Base-by-base conservation (phyloP, 2,329 filamentous ascomycete genomes). In the Hypoxylon sp. region DNA sequence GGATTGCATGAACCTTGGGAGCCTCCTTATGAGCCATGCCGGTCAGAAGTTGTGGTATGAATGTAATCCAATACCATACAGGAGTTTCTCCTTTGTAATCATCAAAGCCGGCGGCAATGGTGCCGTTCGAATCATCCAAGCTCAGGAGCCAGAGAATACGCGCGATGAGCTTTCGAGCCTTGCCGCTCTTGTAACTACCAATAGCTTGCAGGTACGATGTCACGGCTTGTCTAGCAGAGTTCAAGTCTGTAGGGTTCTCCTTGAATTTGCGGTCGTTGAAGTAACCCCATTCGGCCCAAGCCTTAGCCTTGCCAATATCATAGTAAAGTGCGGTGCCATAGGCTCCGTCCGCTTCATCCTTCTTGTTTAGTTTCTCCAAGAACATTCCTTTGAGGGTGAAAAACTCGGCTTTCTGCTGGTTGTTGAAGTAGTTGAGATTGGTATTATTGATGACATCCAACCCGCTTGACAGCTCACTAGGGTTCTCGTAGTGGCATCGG, bases 371-470 rank as follows among this genome's bases (percentile, higher is more conserved):
- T 80, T 97, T 98, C 78, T 97, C 96, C 48, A 98, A 84, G 85
- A 99, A 99, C 96, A 99, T 99, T 68, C 96, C 96, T 86, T 99
- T 99, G 59, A 99, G 87, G 0, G 96, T 99, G 84, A 98, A 99
- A 82, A 99, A 99, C 79, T 99, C 96, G 7, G 96, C 96, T 82
- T 99, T 99, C 79, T 99, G 96, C 76, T 94, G 92, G 2, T 92
- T 88, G 68, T 94, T 97, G 80, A 99, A 99, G 83, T 99, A 99
- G 80, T 97, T 98, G 63, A 99, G 88, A 75, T 99, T 99, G 37
- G 96, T 99, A 75, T 99, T 99, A 81, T 99, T 99, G 79, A 99
- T 99, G 2, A 99, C 96, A 77, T 99, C 96, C 72, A 99, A 80
- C 1, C 96, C 96, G 77, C 91, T 97, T 58, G 91, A 95, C 59